Conservation (phyloP, 2,329 filamentous ascomycete genomes). For the Cladophialophora chaetospira region DNA sequence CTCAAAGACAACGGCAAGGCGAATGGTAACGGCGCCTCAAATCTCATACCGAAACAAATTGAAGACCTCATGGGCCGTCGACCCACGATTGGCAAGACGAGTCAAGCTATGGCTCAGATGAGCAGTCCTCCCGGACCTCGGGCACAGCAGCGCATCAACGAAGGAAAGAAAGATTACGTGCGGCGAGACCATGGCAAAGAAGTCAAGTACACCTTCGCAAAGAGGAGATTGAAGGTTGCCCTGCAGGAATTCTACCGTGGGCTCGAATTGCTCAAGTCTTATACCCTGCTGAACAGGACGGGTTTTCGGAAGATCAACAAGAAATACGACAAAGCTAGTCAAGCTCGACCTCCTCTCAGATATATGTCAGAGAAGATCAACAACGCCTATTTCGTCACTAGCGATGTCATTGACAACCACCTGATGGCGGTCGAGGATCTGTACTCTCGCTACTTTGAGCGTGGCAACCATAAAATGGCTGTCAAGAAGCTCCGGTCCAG, state of each 20-base stretch:
- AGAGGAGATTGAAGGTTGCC: slow-evolving; percentile 86
- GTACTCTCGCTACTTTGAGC: slow-evolving; percentile 92
- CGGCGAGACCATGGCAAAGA: slow-evolving; percentile 51
- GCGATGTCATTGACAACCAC: slow-evolving; percentile 77
- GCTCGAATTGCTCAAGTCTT: slow-evolving; percentile 88
- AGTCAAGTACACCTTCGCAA: slow-evolving; percentile 83
- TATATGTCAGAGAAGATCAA: slow-evolving; percentile 94
- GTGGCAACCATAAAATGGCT: slow-evolving; percentile 88
- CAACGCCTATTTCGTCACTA: slow-evolving; percentile 87
- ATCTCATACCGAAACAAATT: slow-evolving; percentile 38
- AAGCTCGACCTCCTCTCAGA: slow-evolving; percentile 72
- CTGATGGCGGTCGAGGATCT: slow-evolving; percentile 83
- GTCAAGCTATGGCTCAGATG: slow-evolving; percentile 51
- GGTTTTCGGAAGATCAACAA: slow-evolving; percentile 98
- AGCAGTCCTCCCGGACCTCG: slow-evolving; percentile 44
- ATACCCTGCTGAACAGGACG: slow-evolving; percentile 83
- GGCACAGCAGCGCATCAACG: slow-evolving; percentile 35
- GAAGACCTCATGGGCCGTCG: slow-evolving; percentile 46
- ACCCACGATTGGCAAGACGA: slow-evolving; percentile 59
- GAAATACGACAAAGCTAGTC: slow-evolving; percentile 92
- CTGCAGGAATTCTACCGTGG: slow-evolving; percentile 91
- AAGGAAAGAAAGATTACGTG: slow-evolving; percentile 52
- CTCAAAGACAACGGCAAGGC: slow-evolving; percentile 32
- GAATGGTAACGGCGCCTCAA: slow-evolving; percentile 35
- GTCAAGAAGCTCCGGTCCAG: slow-evolving; percentile 81